Evolutionary conservation across 495 filamentous ascomycete species (phyloP).

Genomic region (Aspergillus baeticus): DNA sequence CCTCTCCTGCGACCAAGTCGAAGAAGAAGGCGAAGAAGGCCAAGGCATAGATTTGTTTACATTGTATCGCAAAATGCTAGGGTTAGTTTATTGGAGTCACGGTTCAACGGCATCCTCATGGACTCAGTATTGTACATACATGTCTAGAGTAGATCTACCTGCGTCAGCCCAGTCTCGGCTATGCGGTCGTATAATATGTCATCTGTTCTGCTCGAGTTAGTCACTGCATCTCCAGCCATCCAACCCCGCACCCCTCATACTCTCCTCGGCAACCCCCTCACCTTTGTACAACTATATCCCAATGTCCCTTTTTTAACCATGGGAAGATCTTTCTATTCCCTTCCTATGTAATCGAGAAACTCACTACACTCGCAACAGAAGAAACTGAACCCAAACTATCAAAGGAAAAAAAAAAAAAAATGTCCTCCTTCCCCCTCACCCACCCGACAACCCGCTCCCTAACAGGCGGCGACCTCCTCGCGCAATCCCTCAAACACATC

Average conservation of each 20-base stretch:
- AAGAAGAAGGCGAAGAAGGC: conserved; percentile 27
- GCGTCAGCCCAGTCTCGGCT: no score
- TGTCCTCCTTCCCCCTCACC: conserved; percentile 26
- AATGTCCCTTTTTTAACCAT: not conserved
- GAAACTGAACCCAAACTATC: not conserved
- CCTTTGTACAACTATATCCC: not conserved
- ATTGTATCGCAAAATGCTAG: conserved; percentile 3
- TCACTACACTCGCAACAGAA: no score
- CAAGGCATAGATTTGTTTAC: conserved; percentile 9
- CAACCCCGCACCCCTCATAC: conserved; percentile 1
- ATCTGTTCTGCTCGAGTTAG: no score
- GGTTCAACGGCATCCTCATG: not conserved
- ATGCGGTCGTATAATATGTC: no score
- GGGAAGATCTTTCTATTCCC: not conserved
- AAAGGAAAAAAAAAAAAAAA: conserved; percentile 31
- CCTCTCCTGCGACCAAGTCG: conserved; percentile 13
- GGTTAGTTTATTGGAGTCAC: not conserved
- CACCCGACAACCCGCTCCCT: conserved; percentile 23
- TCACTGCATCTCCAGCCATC: no score
- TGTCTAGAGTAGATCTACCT: no score
- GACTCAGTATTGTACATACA: no score
- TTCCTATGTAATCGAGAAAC: no score
- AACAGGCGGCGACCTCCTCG: conserved; percentile 30
- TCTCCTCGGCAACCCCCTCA: not conserved
- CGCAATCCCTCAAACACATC: conserved; percentile 26